Conservation (phyloP, 768 basidiomycete species). For the Boletus rubropictus region DNA sequence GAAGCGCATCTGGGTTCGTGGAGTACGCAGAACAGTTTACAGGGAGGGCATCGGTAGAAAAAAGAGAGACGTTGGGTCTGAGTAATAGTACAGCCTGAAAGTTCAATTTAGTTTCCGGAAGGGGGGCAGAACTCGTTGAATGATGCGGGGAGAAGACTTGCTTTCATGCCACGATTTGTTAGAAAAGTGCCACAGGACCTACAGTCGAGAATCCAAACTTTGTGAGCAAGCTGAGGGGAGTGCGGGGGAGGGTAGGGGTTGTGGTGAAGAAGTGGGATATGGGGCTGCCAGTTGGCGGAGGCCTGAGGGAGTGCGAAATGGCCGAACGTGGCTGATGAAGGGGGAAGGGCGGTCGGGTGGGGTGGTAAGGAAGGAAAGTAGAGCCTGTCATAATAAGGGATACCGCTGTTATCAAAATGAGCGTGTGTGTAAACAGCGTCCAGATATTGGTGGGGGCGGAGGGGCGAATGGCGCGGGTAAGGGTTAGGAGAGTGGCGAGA, state of each 20-base stretch:
- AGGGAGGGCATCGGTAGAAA: conserved; percentile 76
- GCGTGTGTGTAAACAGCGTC: conserved; percentile 17
- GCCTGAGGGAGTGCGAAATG: conserved; percentile 22
- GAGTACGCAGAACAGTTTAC: conserved; percentile 68
- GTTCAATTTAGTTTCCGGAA: conserved; percentile 2
- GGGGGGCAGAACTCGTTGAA: background rate
- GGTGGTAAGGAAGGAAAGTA: conserved; percentile 10
- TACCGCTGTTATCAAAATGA: conserved; percentile 21
- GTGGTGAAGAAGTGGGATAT: conserved; percentile 33
- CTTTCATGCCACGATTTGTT: conserved; percentile 85
- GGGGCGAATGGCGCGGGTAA: conserved; percentile 19
- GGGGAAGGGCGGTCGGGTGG: conserved; percentile 9
- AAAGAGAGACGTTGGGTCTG: conserved; percentile 74
- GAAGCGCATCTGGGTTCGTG: conserved; percentile 40
- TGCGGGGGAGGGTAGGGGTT: conserved; percentile 43
- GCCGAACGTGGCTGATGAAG: conserved; percentile 23
- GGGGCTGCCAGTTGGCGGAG: conserved; percentile 29
- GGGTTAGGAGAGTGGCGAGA: conserved; percentile 12
- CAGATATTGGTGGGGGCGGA: conserved; percentile 16
- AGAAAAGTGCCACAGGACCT: conserved; percentile 66
- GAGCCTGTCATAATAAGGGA: conserved; percentile 14
- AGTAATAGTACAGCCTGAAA: conserved; percentile 75
- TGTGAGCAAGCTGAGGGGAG: conserved; percentile 44
- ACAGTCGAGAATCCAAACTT: conserved; percentile 81
- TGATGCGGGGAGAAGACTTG: conserved; percentile 24